Percentiles rank a stretch among this genome's conserved stretches.
These are phyloP conservation scores for Fusarium nematophilum DNA, from an alignment of 2,329 filamentous ascomycete species.

Conservation along the genomic window DNA sequence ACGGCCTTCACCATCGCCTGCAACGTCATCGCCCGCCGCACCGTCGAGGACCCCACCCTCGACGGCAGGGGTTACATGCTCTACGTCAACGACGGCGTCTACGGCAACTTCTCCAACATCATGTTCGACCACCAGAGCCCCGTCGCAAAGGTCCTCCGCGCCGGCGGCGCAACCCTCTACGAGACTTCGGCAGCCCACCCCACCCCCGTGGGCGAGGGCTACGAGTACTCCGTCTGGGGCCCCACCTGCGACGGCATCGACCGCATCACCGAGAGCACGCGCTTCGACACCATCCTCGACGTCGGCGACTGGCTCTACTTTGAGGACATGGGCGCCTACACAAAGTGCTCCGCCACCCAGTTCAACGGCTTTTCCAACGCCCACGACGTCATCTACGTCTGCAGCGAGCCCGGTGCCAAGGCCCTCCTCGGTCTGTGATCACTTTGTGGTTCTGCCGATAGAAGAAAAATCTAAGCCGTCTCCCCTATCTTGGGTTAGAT, in stretches of 20 bases:
- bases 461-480: background rate
- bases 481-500: background rate
- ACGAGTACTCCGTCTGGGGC: constrained; percentile 97
- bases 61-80: constrained; percentile 88
- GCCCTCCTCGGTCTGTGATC: constrained; percentile 67
- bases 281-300: constrained; percentile 80
- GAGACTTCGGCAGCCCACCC: constrained; percentile 63
- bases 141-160: constrained; percentile 81
- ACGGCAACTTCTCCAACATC: constrained; percentile 99
- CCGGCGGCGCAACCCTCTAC: constrained; percentile 68
- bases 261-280: constrained; percentile 85
- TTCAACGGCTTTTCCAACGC: constrained; percentile 97
- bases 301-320: constrained; percentile 99
- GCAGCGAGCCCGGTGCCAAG: constrained; percentile 87
- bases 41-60: constrained; percentile 77
- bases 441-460: background rate
- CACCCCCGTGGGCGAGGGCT: constrained; percentile 60
- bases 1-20: constrained; percentile 94
- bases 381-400: constrained; percentile 94
- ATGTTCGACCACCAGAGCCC: constrained; percentile 99
- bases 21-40: constrained; percentile 95
- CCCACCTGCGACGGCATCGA: constrained; percentile 98
- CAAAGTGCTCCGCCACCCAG: constrained; percentile 94
- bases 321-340: constrained; percentile 98
- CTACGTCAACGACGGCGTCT: constrained; percentile 97